Evolutionary conservation across 208 protist species (phyloP), one percentile per base, ranked within the genome.

Genomic region (Trypanosoma platydactyli): DNA sequence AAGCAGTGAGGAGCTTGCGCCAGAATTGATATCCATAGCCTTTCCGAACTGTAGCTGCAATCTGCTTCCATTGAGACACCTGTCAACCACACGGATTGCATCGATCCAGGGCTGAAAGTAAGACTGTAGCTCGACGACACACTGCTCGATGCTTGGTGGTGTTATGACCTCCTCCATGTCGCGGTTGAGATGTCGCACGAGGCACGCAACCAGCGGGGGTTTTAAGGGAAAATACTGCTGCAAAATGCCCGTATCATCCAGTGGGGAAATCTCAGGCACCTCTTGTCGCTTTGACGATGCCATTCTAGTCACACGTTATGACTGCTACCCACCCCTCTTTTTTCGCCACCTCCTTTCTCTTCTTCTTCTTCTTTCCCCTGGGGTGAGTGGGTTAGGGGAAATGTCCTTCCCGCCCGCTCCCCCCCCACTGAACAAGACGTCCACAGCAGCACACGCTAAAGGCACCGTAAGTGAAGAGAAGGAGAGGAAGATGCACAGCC

Each of bases 41-140:
- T 92, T 92, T 30, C 80, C 80, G 40, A 92, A 86, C 63, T 89
- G 82, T 33, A 92, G 70, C 12, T 53, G 64, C 7, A 89, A 63
- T 58, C 68, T 74, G 44, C 73, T 85, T n/a, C 81, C 78, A 12
- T 74, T 66, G 16, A 75, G 29, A 64, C 62, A 67, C 63, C 57
- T 4, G 45, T 66, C 35, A 52, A 64, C 35, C 49, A 76, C 58
- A 6, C 54, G 38, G 41, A 30, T 52, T 3, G 63, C 63, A 15
- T 63, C 60, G 29, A 81, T 71, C 49, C 54, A 40, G 1, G 63
- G 45, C n/a, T 64, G 60, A 49, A 93, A 81, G 42, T 77, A 79
- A 3, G 46, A 53, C 50, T 93, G 84, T 41, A 93, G 67, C 51
- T 88, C 84, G 3, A 73, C 73, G 44, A 93, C 64, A 45, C 77